These are phyloP conservation scores for Endotrypanum monterogeii DNA, from an alignment of 208 protist species.

Conservation along the genomic window DNA sequence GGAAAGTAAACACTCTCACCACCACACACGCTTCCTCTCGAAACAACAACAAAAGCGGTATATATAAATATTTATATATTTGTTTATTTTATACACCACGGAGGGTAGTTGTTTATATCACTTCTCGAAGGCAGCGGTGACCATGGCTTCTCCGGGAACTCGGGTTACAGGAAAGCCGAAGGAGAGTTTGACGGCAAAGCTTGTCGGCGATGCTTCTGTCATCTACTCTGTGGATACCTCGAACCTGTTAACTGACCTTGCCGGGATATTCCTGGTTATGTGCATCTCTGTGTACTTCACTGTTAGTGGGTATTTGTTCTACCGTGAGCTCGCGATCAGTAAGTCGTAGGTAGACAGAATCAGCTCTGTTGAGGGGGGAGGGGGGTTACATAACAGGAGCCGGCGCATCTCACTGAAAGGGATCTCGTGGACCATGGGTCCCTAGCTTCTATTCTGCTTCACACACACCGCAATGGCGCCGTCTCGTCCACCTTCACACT, in stretches of 20 bases:
- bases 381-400: no score
- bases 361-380: not conserved
- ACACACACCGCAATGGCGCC: not conserved
- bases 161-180: not conserved
- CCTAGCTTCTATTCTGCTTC: not conserved
- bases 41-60: not conserved
- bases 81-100: no score
- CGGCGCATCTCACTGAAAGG: not conserved
- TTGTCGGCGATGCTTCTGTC: constrained; percentile 61
- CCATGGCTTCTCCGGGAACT: not conserved
- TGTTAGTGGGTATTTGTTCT: constrained; percentile 68
- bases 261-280: constrained; percentile 65
- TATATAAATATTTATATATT: no score
- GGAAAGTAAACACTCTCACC: not conserved
- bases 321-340: constrained; percentile 61
- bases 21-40: not conserved
- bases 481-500: not conserved
- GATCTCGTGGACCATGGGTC: not conserved
- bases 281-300: constrained; percentile 85
- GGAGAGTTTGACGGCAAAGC: constrained; percentile 35
- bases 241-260: constrained; percentile 64
- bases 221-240: constrained; percentile 64
- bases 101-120: not conserved
- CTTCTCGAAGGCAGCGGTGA: not conserved
- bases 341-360: constrained; percentile 1